Evolutionary conservation across 306 rosid species (phyloP).

Genomic region (Vigna nakashimae): DNA sequence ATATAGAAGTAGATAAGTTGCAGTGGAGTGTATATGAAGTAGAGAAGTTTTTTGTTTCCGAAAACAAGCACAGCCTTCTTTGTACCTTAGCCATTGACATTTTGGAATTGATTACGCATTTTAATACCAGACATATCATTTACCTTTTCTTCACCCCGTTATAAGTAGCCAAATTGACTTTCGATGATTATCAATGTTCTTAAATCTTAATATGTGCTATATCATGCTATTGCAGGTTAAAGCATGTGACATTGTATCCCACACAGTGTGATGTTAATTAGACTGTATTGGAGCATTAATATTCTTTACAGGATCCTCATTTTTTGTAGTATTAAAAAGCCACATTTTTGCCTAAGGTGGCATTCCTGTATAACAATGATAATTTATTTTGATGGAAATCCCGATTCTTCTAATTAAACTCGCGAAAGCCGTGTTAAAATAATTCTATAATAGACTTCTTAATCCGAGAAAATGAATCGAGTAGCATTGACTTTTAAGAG

Average conservation of each 20-base stretch:
- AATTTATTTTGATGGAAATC: conserved; percentile 27
- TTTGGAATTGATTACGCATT: conserved; percentile 24
- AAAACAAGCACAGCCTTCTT: not conserved
- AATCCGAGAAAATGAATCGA: conserved; percentile 3
- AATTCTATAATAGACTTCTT: conserved; percentile 13
- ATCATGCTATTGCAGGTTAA: conserved; percentile 46
- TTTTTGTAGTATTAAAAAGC: conserved; percentile 19
- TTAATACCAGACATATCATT: not conserved
- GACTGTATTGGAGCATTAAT: conserved; percentile 34
- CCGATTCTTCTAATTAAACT: conserved; percentile 21
- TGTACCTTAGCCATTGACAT: conserved; percentile 18
- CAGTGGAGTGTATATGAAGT: not conserved
- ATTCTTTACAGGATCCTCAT: conserved; percentile 30
- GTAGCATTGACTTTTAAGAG: conserved; percentile 20
- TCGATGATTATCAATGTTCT: not conserved
- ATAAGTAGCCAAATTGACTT: not conserved
- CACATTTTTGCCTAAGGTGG: conserved; percentile 18
- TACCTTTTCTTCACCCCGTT: conserved; percentile 21
- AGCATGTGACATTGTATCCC: conserved; percentile 40
- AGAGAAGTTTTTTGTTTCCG: conserved; percentile 24
- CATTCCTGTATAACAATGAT: conserved; percentile 30
- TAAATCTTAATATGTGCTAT: conserved; percentile 27
- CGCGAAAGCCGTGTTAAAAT: conserved; percentile 28
- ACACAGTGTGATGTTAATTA: conserved; percentile 33
- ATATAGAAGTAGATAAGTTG: not conserved